Percentiles rank a stretch among this genome's conserved stretches.
Evolutionary conservation across 1,139 yeast species (phyloP).

Genomic region (Trichomonascaceae sp.): DNA sequence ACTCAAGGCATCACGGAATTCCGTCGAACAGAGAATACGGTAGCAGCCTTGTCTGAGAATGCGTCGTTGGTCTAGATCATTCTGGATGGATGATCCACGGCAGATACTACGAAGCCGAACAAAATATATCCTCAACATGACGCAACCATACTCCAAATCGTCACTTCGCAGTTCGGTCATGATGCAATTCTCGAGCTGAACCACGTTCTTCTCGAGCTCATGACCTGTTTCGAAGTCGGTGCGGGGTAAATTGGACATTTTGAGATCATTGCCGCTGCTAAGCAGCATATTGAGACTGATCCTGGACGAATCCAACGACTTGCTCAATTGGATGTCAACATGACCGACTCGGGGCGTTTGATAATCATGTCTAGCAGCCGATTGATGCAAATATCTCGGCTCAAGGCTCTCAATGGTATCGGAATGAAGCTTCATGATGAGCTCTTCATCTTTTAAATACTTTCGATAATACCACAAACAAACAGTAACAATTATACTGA

Average conservation of each 20-base stretch:
- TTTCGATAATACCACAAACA: constrained; percentile 1
- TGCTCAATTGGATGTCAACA: constrained; percentile 2
- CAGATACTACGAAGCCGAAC: constrained; percentile 6
- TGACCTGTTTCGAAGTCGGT: constrained; percentile 1
- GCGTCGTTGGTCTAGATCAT: background rate
- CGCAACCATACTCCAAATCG: background rate
- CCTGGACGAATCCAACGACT: background rate
- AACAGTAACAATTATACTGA: background rate
- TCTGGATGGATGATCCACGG: background rate
- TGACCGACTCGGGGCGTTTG: constrained; percentile 3
- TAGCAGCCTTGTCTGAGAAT: constrained; percentile 1
- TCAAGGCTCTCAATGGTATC: background rate
- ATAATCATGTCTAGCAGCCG: background rate
- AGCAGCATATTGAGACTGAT: constrained; percentile 2
- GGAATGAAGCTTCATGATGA: background rate
- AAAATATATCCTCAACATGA: background rate
- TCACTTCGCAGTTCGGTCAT: background rate
- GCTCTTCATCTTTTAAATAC: background rate
- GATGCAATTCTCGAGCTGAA: constrained; percentile 3
- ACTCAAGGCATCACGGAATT: background rate
- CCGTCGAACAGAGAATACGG: background rate
- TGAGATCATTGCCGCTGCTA: constrained; percentile 2
- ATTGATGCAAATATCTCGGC: background rate
- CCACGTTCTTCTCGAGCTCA: background rate
- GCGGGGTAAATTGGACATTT: constrained; percentile 5